Evolutionary conservation across 2,329 filamentous ascomycete species (phyloP).

Genomic region (Xenoacremonium recifei): DNA sequence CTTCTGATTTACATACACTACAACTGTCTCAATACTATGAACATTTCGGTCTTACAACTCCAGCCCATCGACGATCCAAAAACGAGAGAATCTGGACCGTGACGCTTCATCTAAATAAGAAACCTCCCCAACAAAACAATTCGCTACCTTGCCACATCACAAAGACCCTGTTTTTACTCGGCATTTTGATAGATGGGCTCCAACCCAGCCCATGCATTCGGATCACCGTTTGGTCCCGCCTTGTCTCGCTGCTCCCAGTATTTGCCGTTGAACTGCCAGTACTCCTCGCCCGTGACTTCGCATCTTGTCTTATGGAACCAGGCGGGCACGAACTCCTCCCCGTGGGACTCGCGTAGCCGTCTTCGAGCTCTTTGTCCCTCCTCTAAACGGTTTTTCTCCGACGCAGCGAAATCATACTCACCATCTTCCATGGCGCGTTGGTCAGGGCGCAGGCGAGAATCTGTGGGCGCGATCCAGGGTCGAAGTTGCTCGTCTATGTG

Average conservation of each 20-base stretch:
- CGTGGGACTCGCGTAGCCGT: conserved; percentile 68
- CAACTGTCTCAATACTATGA: too few species aligned
- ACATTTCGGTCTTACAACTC: too few species aligned
- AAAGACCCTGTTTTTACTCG: conserved; percentile 7
- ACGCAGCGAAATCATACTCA: conserved; percentile 89
- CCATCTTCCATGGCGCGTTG: conserved; percentile 98
- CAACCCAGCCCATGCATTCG: conserved; percentile 63
- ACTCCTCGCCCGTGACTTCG: conserved; percentile 80
- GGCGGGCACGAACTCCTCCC: conserved; percentile 77
- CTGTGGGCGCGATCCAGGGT: conserved; percentile 81
- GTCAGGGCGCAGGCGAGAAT: conserved; percentile 89
- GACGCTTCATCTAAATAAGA: too few species aligned
- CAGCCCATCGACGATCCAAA: too few species aligned
- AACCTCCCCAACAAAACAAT: too few species aligned
- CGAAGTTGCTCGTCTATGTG: conserved; percentile 80
- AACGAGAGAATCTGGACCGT: too few species aligned
- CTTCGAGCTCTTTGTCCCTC: conserved; percentile 82
- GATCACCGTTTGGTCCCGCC: conserved; percentile 59
- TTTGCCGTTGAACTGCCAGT: conserved; percentile 83
- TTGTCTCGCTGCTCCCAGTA: conserved; percentile 79
- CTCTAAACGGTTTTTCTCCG: conserved; percentile 92
- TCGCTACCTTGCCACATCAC: not conserved
- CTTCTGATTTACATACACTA: too few species aligned
- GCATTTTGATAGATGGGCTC: conserved; percentile 68
- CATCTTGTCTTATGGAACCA: conserved; percentile 80